Evolutionary conservation across 2,329 filamentous ascomycete species (phyloP), one percentile per base, ranked within the genome.

Genomic region (Fusarium papillatum): DNA sequence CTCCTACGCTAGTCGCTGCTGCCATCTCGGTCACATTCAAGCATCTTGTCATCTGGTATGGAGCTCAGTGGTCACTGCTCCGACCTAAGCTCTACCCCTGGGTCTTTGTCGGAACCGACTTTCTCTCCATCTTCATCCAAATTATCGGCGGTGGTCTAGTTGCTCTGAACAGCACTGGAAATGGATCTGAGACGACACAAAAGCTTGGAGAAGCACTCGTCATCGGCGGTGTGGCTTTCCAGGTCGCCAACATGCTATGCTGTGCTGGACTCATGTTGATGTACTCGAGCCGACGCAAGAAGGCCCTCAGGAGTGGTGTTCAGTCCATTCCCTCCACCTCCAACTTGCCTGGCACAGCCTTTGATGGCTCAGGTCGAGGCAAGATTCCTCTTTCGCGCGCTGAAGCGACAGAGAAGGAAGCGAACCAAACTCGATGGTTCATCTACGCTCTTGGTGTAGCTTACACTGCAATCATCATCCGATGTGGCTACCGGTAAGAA

Each of bases 21-120:
- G 84, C 84, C 31, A 86, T 88, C 55, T 88, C 87, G 53, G 79
- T 88, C 24, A 87, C 85, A 0, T 81, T 88, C 34, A 87, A 87
- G 75, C 85, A 87, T 76, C 81, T 88, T 10, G 83, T 87, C 43
- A 71, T 86, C 9, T 84, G 84, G 75, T 84, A 86, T 43, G 86
- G 86, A 1, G 78, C 83, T 0, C 80, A 85, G 46, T 82, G 83
- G 71, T 87, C 85, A 0, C 77, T 84, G 2, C 75, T 88, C 34
- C 81, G 80, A 29, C 86, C 88, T 1, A 79, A 76, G 7, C 82
- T 86, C 1, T 89, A 89, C 73, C 86, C 87, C 4, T 86, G 84
- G 73, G 85, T 89, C 64, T 89, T 90, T 80, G 86, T 90, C 68
- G 82, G 84, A 5, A 87, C 84, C 78, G 88, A 90, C 71, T 75